Evolutionary conservation across 78 protist genomes (phyloP), one percentile per base, ranked within the genome.

Genomic region (Trichosphaerium sp.): DNA sequence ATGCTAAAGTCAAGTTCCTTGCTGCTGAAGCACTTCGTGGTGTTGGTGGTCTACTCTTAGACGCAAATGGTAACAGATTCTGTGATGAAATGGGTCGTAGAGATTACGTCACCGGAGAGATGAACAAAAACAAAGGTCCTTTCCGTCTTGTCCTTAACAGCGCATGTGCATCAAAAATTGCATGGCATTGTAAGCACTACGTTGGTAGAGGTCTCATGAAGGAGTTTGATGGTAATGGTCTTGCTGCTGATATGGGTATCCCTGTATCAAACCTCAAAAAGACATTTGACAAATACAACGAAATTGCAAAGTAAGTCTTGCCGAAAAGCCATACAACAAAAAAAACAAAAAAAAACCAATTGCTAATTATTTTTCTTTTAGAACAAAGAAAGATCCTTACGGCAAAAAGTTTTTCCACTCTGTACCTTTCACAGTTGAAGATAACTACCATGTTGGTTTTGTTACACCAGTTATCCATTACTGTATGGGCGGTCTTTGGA

Each of bases 1-100:
- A 0, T 26, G 75, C 84, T 4, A 1, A 32, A 32, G 25, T 51
- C 47, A 83, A 83, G 71, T 69, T 79, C 32, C 61, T 90, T 12
- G 77, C 74, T 25, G 82, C 92, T 21, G 95, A 91, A 68, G 88
- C 88, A 32, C 75, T 91, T 34, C 82, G 95, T 18, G 95, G 88
- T 26, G 41, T 43, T 31, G 95, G 95, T 26, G 95, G 82, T 59
- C 7, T 87, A 23, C 61, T 90, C 3, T 35, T 87, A 49, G 66
- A 76, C 37, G 6, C 10, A 32, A 35, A 79, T 28, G 87, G 88
- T 1, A 23, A n/a, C 28, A 81, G 89, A 10, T 88, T 91, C 41
- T 67, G 28, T 60, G 39, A 88, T 28, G 91, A 84, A 71, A 85
- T 90, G 38, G 89, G 54, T 25, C 42, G 23, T 15, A 70, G 94